Conservation (phyloP, 2,329 filamentous ascomycete genomes). For the Paraphoma sp. region DNA sequence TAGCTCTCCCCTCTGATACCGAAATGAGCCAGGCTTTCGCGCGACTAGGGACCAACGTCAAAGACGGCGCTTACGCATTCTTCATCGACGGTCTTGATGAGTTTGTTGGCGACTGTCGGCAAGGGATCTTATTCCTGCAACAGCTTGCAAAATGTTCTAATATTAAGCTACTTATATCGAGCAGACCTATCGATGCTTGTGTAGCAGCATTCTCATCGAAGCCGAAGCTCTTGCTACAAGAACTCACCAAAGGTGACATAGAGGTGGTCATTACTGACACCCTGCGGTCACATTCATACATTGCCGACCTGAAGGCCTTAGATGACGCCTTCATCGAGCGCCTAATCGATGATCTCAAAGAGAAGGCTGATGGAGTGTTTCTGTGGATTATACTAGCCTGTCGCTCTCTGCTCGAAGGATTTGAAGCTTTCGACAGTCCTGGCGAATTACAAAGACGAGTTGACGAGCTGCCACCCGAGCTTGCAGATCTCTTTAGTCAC, state of each 20-base stretch:
- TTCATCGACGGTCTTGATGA: conserved; percentile 27
- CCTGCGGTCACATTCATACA: neutral
- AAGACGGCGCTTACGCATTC: conserved; percentile 5
- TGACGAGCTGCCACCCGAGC: conserved; percentile 11
- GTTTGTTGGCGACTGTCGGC: conserved; percentile 12
- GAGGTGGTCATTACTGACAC: neutral
- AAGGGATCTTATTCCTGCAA: conserved; percentile 23
- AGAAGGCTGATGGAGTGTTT: conserved; percentile 20
- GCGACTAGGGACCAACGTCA: neutral
- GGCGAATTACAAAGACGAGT: conserved; percentile 10
- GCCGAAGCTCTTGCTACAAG: conserved; percentile 7
- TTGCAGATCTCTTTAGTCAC: conserved; percentile 18
- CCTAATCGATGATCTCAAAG: conserved; percentile 3
- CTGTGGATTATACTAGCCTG: conserved; percentile 23
- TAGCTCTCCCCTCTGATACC: neutral
- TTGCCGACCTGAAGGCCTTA: neutral
- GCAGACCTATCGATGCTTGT: conserved; percentile 30
- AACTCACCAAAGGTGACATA: neutral
- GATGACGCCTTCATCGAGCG: neutral
- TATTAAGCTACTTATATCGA: conserved; percentile 32
- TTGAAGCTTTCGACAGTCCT: conserved; percentile 11
- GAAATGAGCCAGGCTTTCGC: neutral
- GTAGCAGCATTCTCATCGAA: conserved; percentile 23
- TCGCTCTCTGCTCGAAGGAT: conserved; percentile 4
- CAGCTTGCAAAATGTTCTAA: conserved; percentile 10